Evolutionary conservation across 257 asterid species (phyloP), one percentile per base, ranked within the genome.

Genomic region (Anisodus tanguticus): DNA sequence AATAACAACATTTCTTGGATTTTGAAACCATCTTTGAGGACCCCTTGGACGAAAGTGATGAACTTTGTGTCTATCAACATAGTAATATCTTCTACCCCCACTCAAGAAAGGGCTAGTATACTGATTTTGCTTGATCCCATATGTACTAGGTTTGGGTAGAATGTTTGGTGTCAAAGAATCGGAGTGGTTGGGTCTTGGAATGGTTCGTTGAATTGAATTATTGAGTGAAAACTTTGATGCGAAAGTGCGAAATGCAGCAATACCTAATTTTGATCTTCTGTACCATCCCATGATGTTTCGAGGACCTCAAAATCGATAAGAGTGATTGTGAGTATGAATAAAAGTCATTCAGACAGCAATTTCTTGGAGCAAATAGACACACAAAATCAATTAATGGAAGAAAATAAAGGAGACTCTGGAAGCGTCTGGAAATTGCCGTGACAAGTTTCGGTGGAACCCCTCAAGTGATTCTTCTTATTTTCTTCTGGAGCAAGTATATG

Each of bases 11-110:
- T 68, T 84, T 79, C 90, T 93, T 1, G 97, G 98, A 85, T 92
- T 93, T 83, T 92, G 89, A 70, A 82, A 87, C 97, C 98, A 94
- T 55, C 90, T 88, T 0, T 79, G 88, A 47, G 87, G 92, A 3
- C 98, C 99, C 83, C 99, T 89, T 66, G 94, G 92, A 77, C 89
- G 92, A 22, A 97, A 97, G 72, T 93, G 98, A 55, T 83, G 82
- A 47, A 94, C 88, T 26, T 87, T 91, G 76, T 84, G 26, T 72
- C 88, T 81, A 76, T 93, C 98, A 4, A 92, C 95, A 57, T 90
- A 92, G 91, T 92, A 97, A 83, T 88, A 91, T 85, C 99, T 91
- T 90, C 88, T 95, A 5, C 92, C 90, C 76, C 92, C 97, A 41
- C 84, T 84, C 12, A 86, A 77, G 60, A 90, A 93, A 70, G 97